phyloP scores from a whole-genome alignment of 2,329 filamentous ascomycete species.

The Escovopsis sp. region DNA sequence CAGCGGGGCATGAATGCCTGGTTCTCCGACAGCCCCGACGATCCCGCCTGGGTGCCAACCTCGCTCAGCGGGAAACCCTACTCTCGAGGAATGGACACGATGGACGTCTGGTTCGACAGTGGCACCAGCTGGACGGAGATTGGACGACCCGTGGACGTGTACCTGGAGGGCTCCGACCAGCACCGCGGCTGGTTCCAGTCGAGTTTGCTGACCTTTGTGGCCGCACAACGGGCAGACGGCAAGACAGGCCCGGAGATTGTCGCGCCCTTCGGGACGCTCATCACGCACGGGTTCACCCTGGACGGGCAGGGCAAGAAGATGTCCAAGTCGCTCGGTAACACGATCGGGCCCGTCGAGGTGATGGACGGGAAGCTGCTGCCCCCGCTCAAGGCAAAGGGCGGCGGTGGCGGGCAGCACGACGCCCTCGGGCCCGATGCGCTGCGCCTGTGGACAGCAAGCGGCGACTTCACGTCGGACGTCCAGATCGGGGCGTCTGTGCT shows the following conservation, averaged over 20 bases:
- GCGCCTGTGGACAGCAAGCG: constrained; percentile 79
- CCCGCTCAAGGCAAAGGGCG: constrained; percentile 47
- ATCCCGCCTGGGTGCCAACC: constrained; percentile 61
- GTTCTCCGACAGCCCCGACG: constrained; percentile 73
- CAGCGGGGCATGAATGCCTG: constrained; percentile 77
- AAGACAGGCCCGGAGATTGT: constrained; percentile 12
- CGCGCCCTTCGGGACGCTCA: constrained; percentile 72
- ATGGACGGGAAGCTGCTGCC: constrained; percentile 71
- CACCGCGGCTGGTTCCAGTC: constrained; percentile 99
- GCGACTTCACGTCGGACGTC: constrained; percentile 82
- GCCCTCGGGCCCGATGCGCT: constrained; percentile 75
- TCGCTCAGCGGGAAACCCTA: constrained; percentile 43
- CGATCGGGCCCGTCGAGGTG: constrained; percentile 65
- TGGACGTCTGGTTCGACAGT: constrained; percentile 99
- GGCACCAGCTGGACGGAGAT: constrained; percentile 76
- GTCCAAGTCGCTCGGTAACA: constrained; percentile 93
- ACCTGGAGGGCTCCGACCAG: constrained; percentile 88
- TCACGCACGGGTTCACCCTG: constrained; percentile 90
- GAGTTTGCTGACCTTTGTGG: constrained; percentile 74
- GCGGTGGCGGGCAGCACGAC: constrained; percentile 37
- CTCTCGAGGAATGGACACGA: constrained; percentile 75
- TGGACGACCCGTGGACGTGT: constrained; percentile 57
- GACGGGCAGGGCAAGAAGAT: constrained; percentile 90
- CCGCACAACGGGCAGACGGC: constrained; percentile 34
- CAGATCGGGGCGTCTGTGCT: constrained; percentile 67